Base-by-base conservation (phyloP, 768 basidiomycete species). In the Mycena metata region DNA sequence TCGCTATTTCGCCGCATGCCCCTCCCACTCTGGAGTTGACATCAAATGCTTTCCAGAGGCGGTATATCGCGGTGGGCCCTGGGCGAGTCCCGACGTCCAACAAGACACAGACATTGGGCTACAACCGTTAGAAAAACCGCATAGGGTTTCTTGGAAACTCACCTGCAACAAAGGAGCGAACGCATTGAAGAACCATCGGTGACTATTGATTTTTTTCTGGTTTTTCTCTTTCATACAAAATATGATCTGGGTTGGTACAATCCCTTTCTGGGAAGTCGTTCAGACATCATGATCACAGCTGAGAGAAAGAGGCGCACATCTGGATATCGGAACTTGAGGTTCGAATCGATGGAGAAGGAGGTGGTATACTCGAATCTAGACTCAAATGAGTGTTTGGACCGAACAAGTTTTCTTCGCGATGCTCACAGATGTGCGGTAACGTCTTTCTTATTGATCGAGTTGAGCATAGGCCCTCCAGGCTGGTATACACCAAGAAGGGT, bases 1-100 rank as follows among this genome's bases (percentile, higher is more conserved):
- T 93, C 13, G 96, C 94, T 64, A 97, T 96, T 83, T 97, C 96
- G n/a, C 96, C 96, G 74, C 96, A 98, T 19, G 96, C 96, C 17
- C 96, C 94, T 1, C 92, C 94, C 17, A 96, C 94, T 74, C 94
- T 94, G 21, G 92, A 93, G 76, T 95, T 95, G 78, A 95, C 92
- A 73, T 96, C 94, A 71, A 98, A 97, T 8, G 95, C 93, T 79
- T 96, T 96, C 95, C 96, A 96, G 3, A 96, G 81, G 74, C 96
- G 95, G 78, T 97, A 97, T 67, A 97, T 94, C 12, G 89, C 89
- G 59, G 92, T 95, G 11, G 94, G 91, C 5, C 94, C 95, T 0
- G 96, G 96, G 86, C 90, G 90, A 17, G 86, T 87, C 0, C 86
- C 86, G 5, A 97, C 96, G 72, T 97, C 96, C 30, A 98, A 88